Base-by-base conservation (phyloP, 1,284 basidiomycete genomes). In the Pholiota adiposa region DNA sequence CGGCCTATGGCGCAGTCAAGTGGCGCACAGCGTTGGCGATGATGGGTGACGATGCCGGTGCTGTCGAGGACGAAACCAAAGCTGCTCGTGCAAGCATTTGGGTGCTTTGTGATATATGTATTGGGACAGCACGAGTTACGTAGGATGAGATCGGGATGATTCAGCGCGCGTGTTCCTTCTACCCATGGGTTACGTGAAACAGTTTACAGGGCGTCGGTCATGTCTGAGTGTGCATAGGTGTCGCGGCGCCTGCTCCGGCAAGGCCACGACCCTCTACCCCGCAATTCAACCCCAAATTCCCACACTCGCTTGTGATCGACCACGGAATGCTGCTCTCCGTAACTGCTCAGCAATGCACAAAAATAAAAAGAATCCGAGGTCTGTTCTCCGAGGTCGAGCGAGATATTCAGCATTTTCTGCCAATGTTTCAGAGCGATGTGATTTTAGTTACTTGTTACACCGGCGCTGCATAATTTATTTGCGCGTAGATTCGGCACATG, bases 101-200 rank as follows among this genome's bases (percentile, higher is more conserved):
- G 29, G 25, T 19, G 12, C 23, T n/a, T 41, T 38, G 38, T 53
- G 52, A 44, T 43, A 54, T 44, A 54, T 41, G 29, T 36, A 36
- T 34, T 9, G 33, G 49, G 36, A 21, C 21, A 19, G 36, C 51
- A 52, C 51, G 51, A 23, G 23, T 52, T 52, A 52, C 51, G 40
- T 54, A 43, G 23, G 21, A 33, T 54, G 33, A 44, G 41, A 54
- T 40, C 40, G 36, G 6, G 54, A 55, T 55, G 54, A 55, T 48
- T 55, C 54, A 55, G 54, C 54, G 54, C 8, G 19, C 31, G 19
- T 33, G 38, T 25, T 36, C n/a, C n/a, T n/a, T n/a, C 19, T 46
- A 23, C 46, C 38, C 43, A 36, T 55, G 31, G 44, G 54, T 55
- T 55, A 55, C 54, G 54, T 55, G 54, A 55, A 55, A 55, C 54